phyloP scores from a whole-genome alignment of 2,329 filamentous ascomycete species.

The Arthrobotrys sphaeroides region DNA sequence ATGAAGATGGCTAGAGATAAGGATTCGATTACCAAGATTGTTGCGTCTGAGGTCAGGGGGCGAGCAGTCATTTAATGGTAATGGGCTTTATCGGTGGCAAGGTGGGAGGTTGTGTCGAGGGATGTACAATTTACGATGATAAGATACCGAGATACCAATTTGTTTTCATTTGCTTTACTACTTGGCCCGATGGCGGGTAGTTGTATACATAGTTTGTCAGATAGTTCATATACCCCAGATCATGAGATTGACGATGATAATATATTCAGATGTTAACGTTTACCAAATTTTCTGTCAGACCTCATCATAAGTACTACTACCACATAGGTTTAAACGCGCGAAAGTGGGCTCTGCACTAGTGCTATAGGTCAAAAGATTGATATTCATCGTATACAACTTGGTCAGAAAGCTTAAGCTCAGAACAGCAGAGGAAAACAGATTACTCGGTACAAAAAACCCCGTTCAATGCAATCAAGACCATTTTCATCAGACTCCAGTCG shows the following conservation, averaged over 20 bases:
- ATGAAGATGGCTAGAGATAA: slow-evolving; percentile 48
- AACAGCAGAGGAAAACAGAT: not conserved
- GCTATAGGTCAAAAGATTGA: too few relatives aligned
- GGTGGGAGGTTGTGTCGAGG: not conserved
- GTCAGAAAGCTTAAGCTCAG: too few relatives aligned
- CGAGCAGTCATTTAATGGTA: slow-evolving; percentile 3
- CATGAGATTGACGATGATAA: not conserved
- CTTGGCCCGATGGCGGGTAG: not conserved
- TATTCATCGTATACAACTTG: too few relatives aligned
- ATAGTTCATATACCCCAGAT: slow-evolving; percentile 15
- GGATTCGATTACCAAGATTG: slow-evolving; percentile 42
- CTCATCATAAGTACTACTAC: not conserved
- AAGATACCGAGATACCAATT: slow-evolving; percentile 52
- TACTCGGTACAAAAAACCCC: not conserved
- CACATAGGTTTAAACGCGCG: too few relatives aligned
- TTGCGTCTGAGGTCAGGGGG: slow-evolving; percentile 27
- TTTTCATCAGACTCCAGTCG: not conserved
- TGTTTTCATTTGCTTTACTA: slow-evolving; percentile 10
- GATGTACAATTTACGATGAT: not conserved
- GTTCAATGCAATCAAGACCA: not conserved
- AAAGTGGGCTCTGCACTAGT: too few relatives aligned
- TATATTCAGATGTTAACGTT: not conserved
- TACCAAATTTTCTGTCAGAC: not conserved
- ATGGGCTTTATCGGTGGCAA: not conserved
- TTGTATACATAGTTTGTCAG: slow-evolving; percentile 1